Evolutionary conservation across 75 land plant species (phyloP).

Genomic region (Pinus taeda): DNA sequence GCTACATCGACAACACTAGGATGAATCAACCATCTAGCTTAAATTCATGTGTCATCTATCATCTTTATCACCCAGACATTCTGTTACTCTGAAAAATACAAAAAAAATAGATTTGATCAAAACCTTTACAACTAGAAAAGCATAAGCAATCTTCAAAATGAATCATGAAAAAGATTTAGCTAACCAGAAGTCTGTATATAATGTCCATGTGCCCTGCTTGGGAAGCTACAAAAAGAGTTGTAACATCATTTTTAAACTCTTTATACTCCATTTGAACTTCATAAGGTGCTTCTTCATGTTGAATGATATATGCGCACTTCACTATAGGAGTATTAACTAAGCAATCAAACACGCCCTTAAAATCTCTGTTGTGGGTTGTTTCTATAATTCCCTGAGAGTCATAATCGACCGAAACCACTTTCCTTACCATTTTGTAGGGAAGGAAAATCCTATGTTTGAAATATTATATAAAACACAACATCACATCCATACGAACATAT

Average conservation of each 20-base stretch:
- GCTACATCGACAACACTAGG: not conserved
- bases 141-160: not conserved
- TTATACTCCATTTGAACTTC: constrained; percentile 52
- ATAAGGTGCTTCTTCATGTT: constrained; percentile 53
- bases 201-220: constrained; percentile 60
- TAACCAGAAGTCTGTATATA: constrained; percentile 61
- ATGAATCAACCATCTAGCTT: not conserved
- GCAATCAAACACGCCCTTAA: constrained; percentile 25
- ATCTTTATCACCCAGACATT: not conserved
- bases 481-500: too few species aligned
- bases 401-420: constrained; percentile 2
- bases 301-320: constrained; percentile 48
- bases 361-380: constrained; percentile 44
- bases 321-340: constrained; percentile 42
- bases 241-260: constrained; percentile 67
- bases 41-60: not conserved
- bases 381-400: constrained; percentile 56
- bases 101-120: not conserved
- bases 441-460: too few species aligned
- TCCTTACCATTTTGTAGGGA: not conserved
- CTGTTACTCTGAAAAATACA: not conserved
- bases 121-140: not conserved
- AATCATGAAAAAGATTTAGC: not conserved
- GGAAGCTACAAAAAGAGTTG: constrained; percentile 73
- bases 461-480: too few species aligned